These are phyloP conservation scores for Gastrodia elata DNA, from an alignment of 106 monocot species.

Conservation along the genomic window DNA sequence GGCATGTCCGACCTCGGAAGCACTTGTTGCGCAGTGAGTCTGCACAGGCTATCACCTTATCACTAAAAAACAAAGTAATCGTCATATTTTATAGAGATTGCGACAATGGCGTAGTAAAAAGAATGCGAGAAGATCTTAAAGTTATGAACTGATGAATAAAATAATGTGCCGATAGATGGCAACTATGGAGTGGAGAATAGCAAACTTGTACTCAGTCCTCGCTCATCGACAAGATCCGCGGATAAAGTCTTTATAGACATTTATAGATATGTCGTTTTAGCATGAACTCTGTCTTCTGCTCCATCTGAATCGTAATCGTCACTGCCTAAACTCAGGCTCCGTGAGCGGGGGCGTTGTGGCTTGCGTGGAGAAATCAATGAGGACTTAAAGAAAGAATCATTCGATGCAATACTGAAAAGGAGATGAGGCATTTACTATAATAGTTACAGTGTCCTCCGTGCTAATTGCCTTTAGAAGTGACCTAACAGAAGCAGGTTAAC, in stretches of 20 bases:
- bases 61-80: constrained; percentile 3
- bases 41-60: constrained; percentile 29
- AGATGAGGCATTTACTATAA: background rate
- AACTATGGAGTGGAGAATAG: constrained; percentile 22
- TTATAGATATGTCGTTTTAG: background rate
- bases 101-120: background rate
- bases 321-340: background rate
- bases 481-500: background rate
- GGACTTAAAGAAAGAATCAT: background rate
- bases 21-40: constrained; percentile 23
- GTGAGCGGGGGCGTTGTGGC: background rate
- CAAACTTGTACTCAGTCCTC: constrained; percentile 24
- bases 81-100: background rate
- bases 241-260: background rate
- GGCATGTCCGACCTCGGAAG: constrained; percentile 19
- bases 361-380: background rate
- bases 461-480: background rate
- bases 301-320: background rate
- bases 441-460: background rate
- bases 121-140: too few relatives aligned
- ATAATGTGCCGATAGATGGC: constrained; percentile 15
- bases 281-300: background rate
- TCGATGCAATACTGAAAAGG: background rate
- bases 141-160: background rate
- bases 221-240: constrained; percentile 10